Percentiles rank a stretch among this genome's conserved stretches.
Evolutionary conservation across 768 basidiomycete genomes (phyloP).

Genomic region (Lactifluus rugatus): DNA sequence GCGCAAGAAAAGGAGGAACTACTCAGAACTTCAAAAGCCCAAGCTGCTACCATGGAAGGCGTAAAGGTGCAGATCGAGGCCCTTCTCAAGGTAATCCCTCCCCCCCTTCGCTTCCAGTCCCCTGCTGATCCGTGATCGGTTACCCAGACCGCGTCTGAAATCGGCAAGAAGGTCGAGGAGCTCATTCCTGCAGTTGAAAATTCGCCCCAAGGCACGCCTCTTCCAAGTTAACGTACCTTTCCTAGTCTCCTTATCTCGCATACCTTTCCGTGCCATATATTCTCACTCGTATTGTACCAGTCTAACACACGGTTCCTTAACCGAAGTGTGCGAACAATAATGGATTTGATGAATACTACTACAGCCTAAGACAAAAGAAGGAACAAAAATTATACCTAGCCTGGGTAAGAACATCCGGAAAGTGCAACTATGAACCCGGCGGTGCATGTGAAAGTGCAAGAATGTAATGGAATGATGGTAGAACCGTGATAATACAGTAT

Average conservation of each 20-base stretch:
- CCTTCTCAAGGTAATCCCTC: conserved; percentile 51
- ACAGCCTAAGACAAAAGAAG: not conserved
- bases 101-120: not conserved
- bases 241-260: not conserved
- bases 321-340: not conserved
- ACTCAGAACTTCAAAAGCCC: conserved; percentile 69
- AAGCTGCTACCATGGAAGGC: conserved; percentile 60
- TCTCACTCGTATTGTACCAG: not conserved
- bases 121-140: not conserved
- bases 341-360: conserved; percentile 5
- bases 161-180: conserved; percentile 20
- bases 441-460: not conserved
- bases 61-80: conserved; percentile 71
- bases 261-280: not conserved
- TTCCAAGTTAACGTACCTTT: not conserved
- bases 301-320: not conserved
- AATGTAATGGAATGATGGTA: not conserved
- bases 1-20: conserved; percentile 64
- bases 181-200: conserved; percentile 8
- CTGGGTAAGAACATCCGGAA: conserved; percentile 10
- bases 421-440: not conserved
- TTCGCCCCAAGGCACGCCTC: not conserved
- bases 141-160: conserved; percentile 17
- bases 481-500: not conserved
- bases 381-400: not conserved